Evolutionary conservation across 2,329 filamentous ascomycete species (phyloP), one percentile per base, ranked within the genome.

Genomic region (Didymella keratinophila): DNA sequence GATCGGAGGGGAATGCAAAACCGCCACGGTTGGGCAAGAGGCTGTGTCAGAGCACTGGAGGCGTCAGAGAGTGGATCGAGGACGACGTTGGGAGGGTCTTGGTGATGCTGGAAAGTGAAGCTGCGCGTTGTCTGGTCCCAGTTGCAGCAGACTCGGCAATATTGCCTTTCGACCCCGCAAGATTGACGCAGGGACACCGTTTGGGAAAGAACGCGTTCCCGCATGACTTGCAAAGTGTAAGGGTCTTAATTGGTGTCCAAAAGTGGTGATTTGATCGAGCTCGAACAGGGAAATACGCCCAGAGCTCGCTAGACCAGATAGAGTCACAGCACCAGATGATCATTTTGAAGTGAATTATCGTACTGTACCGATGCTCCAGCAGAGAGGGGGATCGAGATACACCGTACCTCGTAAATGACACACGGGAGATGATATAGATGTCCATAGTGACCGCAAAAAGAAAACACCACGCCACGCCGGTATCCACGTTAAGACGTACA

Each of bases 401-500:
- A 72, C 66, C 58, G 68, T 69, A 69, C 62, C 66, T 72, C 69
- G 64, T 67, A 66, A 68, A 67, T 65, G 65, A 68, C 65, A 65
- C 64, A 41, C 46, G 42, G 51, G 65, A 70, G 62, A 68, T 64
- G 68, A 69, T 70, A 68, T 64, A 62, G 60, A 73, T 71, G 67
- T 66, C 63, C 56, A 65, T 57, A 56, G 57, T 53, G 65, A 67
- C 63, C 61, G 65, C 56, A 62, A 65, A 57, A 69, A 65, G 62
- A 68, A 70, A 67, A 70, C 64, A 67, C 63, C 61, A 62, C 64
- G 68, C 71, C 70, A 71, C 72, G 71, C 71, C 72, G 62, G 64
- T 73, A 71, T 69, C 69, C 69, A 72, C 71, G 67, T 71, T 66
- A 71, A 72, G 68, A 73, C 71, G 65, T 74, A 67, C 70, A 72